Percentiles rank a stretch among this genome's conserved stretches.
phyloP scores from a whole-genome alignment of 2,329 filamentous ascomycete genomes.

The Ceratocystis lukuohia region DNA sequence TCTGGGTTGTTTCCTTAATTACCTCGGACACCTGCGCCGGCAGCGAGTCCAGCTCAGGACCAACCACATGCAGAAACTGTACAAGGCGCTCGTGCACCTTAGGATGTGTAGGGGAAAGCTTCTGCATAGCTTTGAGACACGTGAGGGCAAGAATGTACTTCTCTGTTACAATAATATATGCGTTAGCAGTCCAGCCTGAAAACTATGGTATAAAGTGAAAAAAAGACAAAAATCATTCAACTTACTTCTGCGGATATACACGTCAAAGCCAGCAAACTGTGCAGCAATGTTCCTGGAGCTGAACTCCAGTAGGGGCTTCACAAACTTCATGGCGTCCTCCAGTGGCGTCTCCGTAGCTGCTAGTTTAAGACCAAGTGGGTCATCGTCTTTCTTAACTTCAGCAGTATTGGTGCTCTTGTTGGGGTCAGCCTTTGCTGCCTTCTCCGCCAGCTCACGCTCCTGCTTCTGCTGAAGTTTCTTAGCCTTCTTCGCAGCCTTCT shows the following conservation, averaged over 20 bases:
- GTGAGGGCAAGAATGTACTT: constrained; percentile 81
- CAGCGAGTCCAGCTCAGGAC: constrained; percentile 44
- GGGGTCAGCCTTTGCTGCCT: constrained; percentile 65
- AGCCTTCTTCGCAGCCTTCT: constrained; percentile 82
- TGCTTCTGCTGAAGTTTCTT: constrained; percentile 55
- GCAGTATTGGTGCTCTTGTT: constrained; percentile 59
- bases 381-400: constrained; percentile 76
- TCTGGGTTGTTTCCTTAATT: constrained; percentile 45
- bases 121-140: constrained; percentile 61
- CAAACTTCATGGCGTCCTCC: constrained; percentile 74
- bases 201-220: no score
- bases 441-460: constrained; percentile 68
- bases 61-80: constrained; percentile 52
- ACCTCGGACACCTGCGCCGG: constrained; percentile 53
- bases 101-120: constrained; percentile 55
- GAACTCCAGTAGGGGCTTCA: constrained; percentile 67
- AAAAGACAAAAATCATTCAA: constrained; percentile 18
- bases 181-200: background rate
- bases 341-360: constrained; percentile 71
- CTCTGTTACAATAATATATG: constrained; percentile 35
- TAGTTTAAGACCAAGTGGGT: constrained; percentile 70
- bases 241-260: constrained; percentile 73
- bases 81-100: constrained; percentile 63
- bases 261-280: constrained; percentile 79
- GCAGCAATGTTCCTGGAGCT: constrained; percentile 68